phyloP scores from a whole-genome alignment of 176 grass and related monocot species.

The Areca catechu region DNA sequence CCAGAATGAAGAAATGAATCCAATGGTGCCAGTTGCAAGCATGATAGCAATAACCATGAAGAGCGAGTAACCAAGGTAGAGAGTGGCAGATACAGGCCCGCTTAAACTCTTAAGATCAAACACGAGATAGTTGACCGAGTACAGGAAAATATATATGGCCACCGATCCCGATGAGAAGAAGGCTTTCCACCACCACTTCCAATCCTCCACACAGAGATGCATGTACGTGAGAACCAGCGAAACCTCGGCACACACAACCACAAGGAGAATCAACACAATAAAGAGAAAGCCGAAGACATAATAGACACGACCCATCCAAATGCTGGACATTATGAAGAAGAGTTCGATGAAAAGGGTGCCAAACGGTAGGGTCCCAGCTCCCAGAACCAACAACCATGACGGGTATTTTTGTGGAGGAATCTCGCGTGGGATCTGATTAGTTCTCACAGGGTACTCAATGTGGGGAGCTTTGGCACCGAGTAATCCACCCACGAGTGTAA shows the following conservation, averaged over 20 bases:
- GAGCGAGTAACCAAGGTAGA: conserved; percentile 78
- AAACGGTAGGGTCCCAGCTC: conserved; percentile 64
- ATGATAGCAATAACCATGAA: conserved; percentile 80
- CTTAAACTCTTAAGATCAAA: conserved; percentile 75
- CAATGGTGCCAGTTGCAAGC: conserved; percentile 68
- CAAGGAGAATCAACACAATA: conserved; percentile 54
- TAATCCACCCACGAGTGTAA: conserved; percentile 58
- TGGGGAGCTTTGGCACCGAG: conserved; percentile 61
- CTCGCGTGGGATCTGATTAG: conserved; percentile 75
- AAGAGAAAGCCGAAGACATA: conserved; percentile 79
- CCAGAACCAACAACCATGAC: conserved; percentile 65
- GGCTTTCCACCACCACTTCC: conserved; percentile 88
- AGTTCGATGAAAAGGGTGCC: conserved; percentile 78
- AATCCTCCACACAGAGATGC: conserved; percentile 74
- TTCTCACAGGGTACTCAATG: conserved; percentile 72
- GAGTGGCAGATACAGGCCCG: conserved; percentile 64
- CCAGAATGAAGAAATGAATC: conserved; percentile 75
- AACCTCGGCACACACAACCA: conserved; percentile 64
- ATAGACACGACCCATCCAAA: conserved; percentile 73
- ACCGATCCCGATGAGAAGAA: conserved; percentile 77
- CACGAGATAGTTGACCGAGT: conserved; percentile 67
- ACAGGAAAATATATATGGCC: conserved; percentile 70
- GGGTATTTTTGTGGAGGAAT: conserved; percentile 74
- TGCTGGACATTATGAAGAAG: conserved; percentile 88
- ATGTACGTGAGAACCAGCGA: conserved; percentile 76